These are phyloP conservation scores for Phytophthora fragariaefolia DNA, from an alignment of 352 stramenopile species.

Conservation along the genomic window DNA sequence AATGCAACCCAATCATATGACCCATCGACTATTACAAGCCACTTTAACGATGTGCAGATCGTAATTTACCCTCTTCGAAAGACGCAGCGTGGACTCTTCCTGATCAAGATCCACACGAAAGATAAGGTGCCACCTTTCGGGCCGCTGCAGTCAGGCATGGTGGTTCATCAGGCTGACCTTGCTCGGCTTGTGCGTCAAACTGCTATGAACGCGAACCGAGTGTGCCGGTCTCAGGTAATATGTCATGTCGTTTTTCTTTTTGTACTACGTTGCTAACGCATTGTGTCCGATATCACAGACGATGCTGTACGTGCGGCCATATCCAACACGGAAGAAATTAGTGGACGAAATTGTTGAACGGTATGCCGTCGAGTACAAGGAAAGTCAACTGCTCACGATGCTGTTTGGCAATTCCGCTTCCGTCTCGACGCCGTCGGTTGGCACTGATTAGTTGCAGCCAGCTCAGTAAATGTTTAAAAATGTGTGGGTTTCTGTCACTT, in stretches of 20 bases:
- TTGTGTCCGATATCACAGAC: constrained; percentile 50
- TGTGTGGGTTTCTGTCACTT: constrained; percentile 9
- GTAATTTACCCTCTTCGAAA: constrained; percentile 82
- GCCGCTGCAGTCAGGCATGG: constrained; percentile 84
- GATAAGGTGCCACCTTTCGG: constrained; percentile 84
- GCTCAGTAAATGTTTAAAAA: constrained; percentile 18
- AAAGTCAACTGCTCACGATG: constrained; percentile 83
- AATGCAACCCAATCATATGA: constrained; percentile 81
- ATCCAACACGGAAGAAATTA: constrained; percentile 88
- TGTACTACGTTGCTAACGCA: neutral
- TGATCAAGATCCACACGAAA: constrained; percentile 85
- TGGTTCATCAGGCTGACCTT: constrained; percentile 75
- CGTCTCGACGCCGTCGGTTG: constrained; percentile 19
- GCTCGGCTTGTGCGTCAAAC: constrained; percentile 83
- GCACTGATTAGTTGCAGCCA: constrained; percentile 21
- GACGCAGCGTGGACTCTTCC: constrained; percentile 68
- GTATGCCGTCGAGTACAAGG: constrained; percentile 87
- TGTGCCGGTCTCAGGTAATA: constrained; percentile 80
- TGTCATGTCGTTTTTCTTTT: constrained; percentile 2
- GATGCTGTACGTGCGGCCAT: constrained; percentile 83
- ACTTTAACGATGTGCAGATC: constrained; percentile 91
- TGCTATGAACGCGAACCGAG: constrained; percentile 89
- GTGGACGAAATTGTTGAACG: constrained; percentile 90
- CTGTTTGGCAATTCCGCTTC: constrained; percentile 60
- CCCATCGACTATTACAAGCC: constrained; percentile 86